phyloP scores from a whole-genome alignment of 2,329 filamentous ascomycete genomes.

The Endoconidiophora laricicola region DNA sequence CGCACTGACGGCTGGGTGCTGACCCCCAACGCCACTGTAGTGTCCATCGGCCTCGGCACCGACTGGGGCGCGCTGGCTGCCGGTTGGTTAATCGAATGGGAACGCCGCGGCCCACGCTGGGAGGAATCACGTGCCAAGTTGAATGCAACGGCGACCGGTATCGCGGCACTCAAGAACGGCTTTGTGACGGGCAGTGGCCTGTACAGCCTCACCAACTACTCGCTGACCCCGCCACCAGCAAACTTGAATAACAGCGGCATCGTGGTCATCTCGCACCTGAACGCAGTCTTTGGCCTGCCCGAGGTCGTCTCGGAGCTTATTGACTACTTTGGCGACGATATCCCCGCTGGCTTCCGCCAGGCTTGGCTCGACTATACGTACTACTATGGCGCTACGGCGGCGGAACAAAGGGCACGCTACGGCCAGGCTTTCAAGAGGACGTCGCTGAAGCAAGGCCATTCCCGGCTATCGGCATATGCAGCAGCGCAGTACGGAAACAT shows the following conservation, averaged over 20 bases:
- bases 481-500: conserved; percentile 27
- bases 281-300: conserved; percentile 39
- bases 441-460: conserved; percentile 38
- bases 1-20: conserved; percentile 34
- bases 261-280: conserved; percentile 37
- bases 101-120: conserved; percentile 36
- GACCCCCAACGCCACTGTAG: conserved; percentile 24
- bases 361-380: conserved; percentile 44
- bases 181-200: conserved; percentile 40
- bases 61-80: conserved; percentile 42
- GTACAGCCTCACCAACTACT: conserved; percentile 33
- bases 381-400: conserved; percentile 33
- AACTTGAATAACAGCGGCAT: conserved; percentile 35
- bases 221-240: conserved; percentile 32
- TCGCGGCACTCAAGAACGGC: conserved; percentile 37
- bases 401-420: conserved; percentile 36
- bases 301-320: conserved; percentile 41
- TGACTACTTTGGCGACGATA: conserved; percentile 29
- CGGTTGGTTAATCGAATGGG: conserved; percentile 43
- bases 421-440: conserved; percentile 30
- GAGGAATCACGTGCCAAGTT: conserved; percentile 35
- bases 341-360: conserved; percentile 32
- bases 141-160: conserved; percentile 30
- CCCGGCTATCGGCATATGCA: conserved; percentile 38
- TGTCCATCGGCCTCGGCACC: conserved; percentile 30